Conservation (phyloP, 352 stramenopile species). For the Globisporangium parvum region DNA sequence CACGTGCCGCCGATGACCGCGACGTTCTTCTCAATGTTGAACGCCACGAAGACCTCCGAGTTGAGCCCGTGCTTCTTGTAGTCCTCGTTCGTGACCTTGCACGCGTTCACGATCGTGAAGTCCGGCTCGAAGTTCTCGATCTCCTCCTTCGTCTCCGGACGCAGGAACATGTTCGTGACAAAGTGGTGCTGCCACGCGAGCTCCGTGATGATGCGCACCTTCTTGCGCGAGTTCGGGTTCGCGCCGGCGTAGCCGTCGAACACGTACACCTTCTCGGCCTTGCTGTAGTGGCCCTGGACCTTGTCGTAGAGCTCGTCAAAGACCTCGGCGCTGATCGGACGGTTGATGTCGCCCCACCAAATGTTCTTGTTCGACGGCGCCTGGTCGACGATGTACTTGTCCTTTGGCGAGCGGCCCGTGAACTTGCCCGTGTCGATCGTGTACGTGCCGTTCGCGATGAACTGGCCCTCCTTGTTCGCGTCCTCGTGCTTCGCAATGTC, state of each 20-base stretch:
- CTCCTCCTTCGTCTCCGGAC: constrained; percentile 73
- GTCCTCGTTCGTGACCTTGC: constrained; percentile 91
- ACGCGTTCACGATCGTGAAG: constrained; percentile 99
- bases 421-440: constrained; percentile 98
- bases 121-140: constrained; percentile 93
- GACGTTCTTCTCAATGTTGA: constrained; percentile 95
- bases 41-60: constrained; percentile 95
- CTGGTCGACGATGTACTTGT: constrained; percentile 98
- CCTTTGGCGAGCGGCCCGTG: constrained; percentile 96
- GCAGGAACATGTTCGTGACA: constrained; percentile 96
- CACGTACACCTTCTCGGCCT: constrained; percentile 92
- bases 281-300: constrained; percentile 91
- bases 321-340: constrained; percentile 88
- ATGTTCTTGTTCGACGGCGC: constrained; percentile 90
- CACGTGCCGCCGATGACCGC: constrained; percentile 95
- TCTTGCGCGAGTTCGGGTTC: constrained; percentile 89
- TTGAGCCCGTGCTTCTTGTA: constrained; percentile 94
- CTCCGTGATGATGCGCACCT: constrained; percentile 97
- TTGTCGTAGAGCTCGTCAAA: constrained; percentile 96
- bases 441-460: constrained; percentile 92
- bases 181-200: constrained; percentile 98
- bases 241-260: constrained; percentile 96
- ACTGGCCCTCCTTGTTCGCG: constrained; percentile 89
- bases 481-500: constrained; percentile 94
- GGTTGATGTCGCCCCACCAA: constrained; percentile 97